Base-by-base conservation (phyloP, 495 filamentous ascomycete species). In the Hyaloscypha bicolor region DNA sequence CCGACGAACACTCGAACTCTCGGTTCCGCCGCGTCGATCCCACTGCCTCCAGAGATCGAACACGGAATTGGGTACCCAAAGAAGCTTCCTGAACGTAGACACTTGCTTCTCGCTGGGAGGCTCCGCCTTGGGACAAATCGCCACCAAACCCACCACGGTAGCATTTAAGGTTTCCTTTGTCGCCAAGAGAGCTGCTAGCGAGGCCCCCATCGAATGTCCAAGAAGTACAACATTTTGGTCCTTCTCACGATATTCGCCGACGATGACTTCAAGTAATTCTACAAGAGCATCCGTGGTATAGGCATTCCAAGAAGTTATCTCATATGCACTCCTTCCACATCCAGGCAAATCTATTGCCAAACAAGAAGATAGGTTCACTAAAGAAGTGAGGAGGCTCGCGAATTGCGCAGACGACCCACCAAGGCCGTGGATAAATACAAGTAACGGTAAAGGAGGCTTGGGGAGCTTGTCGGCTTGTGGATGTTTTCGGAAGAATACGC, bases 381-480 rank as follows among this genome's bases (percentile, higher is more conserved):
- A 81, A 75, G 91, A 94, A 1, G 87, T 90, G 14, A 98, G 82
- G 6, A 97, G 78, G 42, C 92, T 87, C 66, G 90, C 84, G 76
- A 97, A 97, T 75, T 97, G 94, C 8, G 93, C 90, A 16, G 94
- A 78, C 2, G 91, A 96, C 33, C 94, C 94, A 25, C 94, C 94
- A 39, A 98, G 84, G 16, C 94, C 94, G 74, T 97, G 94, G 62
- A 97, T 83, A 75, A 96, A 96, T 31, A 97, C 94, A 6, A 97
- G 77, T 9, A 97, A 79, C 11, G 94, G 93, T n/a, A 96, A 77
- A 1, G 92, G 88, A 6, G 83, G 81, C 0, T 92, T 90, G 0
- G 92, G 93, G 4, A 97, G 85, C 72, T 92, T 89, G 66, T 88
- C 85, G 37, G 87, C 86, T 73, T 97, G 91, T 9, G 90, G 88